These are phyloP conservation scores for Cutaneotrichosporon sp. DNA, from an alignment of 1,284 basidiomycete genomes.

Conservation along the genomic window DNA sequence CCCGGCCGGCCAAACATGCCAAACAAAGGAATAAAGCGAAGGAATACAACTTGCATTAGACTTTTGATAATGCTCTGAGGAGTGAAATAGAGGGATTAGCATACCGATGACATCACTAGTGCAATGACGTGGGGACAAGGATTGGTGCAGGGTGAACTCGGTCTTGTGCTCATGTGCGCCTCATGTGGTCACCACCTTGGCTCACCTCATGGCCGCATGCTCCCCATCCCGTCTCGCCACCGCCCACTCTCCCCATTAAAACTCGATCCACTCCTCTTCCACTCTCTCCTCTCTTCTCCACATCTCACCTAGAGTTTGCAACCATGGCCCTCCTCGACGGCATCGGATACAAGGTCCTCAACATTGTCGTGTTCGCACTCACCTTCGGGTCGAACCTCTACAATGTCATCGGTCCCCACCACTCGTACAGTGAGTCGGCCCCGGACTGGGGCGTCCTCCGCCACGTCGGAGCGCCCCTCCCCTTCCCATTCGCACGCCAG, in stretches of 20 bases:
- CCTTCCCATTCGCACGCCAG: no score
- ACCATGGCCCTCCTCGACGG: conserved; percentile 59
- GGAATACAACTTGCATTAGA: no score
- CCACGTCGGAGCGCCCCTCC: background rate
- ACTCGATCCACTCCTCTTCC: conserved; percentile 7
- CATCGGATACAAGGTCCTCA: conserved; percentile 64
- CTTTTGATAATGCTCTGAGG: no score
- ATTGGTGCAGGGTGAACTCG: background rate
- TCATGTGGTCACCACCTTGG: no score
- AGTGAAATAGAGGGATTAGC: background rate
- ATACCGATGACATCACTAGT: background rate
- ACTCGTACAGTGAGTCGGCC: conserved; percentile 54
- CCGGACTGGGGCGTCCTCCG: background rate
- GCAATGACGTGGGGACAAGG: background rate
- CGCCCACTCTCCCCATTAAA: background rate
- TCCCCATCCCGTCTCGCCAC: background rate
- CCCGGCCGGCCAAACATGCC: no score
- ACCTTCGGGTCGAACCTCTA: conserved; percentile 55
- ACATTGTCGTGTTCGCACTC: conserved; percentile 57
- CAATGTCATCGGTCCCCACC: conserved; percentile 70
- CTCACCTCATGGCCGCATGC: no score
- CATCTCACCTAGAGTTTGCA: conserved; percentile 1
- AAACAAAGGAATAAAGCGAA: no score
- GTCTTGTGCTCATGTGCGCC: no score
- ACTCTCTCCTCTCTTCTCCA: conserved; percentile 6